Conservation (phyloP, 2,329 filamentous ascomycete genomes). For the Fusarium bactridioides region DNA sequence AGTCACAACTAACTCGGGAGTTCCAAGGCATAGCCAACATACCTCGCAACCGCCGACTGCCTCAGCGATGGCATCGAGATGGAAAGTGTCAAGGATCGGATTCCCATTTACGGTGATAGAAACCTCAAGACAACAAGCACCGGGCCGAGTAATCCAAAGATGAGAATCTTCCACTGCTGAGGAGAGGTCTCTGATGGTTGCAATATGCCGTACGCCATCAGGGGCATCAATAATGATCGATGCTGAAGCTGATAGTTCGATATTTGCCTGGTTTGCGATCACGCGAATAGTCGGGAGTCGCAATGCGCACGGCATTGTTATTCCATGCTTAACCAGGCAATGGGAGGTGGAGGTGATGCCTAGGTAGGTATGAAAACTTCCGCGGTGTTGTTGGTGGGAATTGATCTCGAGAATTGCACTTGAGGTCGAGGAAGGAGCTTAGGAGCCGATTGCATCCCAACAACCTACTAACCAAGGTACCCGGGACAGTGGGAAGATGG, state of each 20-base stretch:
- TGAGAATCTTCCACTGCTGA: slow-evolving; percentile 30
- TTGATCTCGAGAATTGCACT: not conserved
- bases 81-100: slow-evolving; percentile 10
- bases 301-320: slow-evolving; percentile 20
- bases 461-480: too few relatives aligned
- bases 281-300: slow-evolving; percentile 40
- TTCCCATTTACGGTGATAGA: slow-evolving; percentile 36
- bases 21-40: not conserved
- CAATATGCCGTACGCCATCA: not conserved
- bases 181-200: slow-evolving; percentile 38
- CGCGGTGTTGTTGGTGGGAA: not conserved
- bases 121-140: slow-evolving; percentile 43
- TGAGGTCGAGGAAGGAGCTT: not conserved
- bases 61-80: slow-evolving; percentile 19
- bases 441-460: not conserved
- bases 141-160: slow-evolving; percentile 47
- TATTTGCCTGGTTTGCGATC: slow-evolving; percentile 26
- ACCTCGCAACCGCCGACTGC: slow-evolving; percentile 42
- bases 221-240: slow-evolving; percentile 42
- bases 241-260: slow-evolving; percentile 38
- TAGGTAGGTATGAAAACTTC: not conserved
- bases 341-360: not conserved
- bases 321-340: not conserved
- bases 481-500: not conserved
- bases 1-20: not conserved